Conservation (phyloP, 2,329 filamentous ascomycete species). For the Anthostomella pinea region DNA sequence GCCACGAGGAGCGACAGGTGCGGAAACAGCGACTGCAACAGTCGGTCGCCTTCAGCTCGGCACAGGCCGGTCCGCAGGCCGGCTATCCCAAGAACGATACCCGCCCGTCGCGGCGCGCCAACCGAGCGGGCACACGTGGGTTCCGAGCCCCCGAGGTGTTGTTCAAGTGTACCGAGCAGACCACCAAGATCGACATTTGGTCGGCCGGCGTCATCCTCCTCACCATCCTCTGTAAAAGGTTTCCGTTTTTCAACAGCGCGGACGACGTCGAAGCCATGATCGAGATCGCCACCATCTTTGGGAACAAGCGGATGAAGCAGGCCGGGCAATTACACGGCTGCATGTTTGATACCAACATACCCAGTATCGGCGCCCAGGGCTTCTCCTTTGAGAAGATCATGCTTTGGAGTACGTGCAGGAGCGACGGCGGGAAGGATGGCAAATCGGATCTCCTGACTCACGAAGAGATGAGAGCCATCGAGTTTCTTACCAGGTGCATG, state of each 20-base stretch:
- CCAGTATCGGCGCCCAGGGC: slow-evolving; percentile 80
- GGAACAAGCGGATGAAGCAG: slow-evolving; percentile 76
- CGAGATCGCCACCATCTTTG: slow-evolving; percentile 95
- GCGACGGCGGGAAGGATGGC: slow-evolving; percentile 54
- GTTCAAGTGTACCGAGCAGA: slow-evolving; percentile 95
- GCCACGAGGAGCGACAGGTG: slow-evolving; percentile 61
- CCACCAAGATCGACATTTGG: slow-evolving; percentile 94
- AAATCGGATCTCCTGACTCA: slow-evolving; percentile 51
- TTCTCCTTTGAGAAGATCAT: slow-evolving; percentile 92
- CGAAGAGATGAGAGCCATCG: slow-evolving; percentile 70
- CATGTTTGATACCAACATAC: slow-evolving; percentile 88
- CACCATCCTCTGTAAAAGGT: slow-evolving; percentile 87
- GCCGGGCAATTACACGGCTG: slow-evolving; percentile 84
- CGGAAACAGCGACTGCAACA: slow-evolving; percentile 58
- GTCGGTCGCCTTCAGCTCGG: slow-evolving; percentile 52
- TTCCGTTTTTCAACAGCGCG: slow-evolving; percentile 98
- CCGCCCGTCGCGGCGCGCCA: slow-evolving; percentile 83
- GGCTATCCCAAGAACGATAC: slow-evolving; percentile 90
- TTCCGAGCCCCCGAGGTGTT: slow-evolving; percentile 96
- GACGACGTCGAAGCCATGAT: slow-evolving; percentile 98
- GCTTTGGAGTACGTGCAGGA: slow-evolving; percentile 86
- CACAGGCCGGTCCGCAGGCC: slow-evolving; percentile 49
- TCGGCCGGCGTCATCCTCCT: slow-evolving; percentile 94
- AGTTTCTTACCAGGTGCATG: slow-evolving; percentile 69
- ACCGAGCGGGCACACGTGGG: slow-evolving; percentile 89